Evolutionary conservation across 805 yeast genomes (phyloP).

Genomic region (Spathaspora passalidarum): DNA sequence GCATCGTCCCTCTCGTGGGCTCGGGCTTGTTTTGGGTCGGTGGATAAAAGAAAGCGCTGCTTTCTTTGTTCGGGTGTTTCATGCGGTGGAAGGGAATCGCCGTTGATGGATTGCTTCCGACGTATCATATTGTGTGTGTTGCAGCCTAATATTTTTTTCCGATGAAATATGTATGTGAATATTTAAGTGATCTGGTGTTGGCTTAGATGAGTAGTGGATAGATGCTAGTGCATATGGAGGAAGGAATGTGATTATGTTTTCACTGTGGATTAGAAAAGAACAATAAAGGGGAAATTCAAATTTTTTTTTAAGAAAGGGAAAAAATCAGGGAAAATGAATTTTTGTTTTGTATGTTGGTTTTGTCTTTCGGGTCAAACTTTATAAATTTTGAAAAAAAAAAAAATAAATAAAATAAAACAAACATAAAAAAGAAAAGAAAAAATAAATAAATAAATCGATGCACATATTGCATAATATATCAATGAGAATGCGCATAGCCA

Average conservation of each 20-base stretch:
- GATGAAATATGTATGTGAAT: not conserved
- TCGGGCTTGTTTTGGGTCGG: slow-evolving; percentile 45
- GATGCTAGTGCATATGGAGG: not conserved
- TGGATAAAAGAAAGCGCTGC: slow-evolving; percentile 45
- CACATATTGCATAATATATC: not conserved
- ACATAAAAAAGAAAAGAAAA: not conserved
- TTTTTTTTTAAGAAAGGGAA: not conserved
- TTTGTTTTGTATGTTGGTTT: not conserved
- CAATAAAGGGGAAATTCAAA: not conserved
- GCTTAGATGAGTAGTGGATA: no score
- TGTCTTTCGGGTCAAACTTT: not conserved
- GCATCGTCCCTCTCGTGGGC: slow-evolving; percentile 51
- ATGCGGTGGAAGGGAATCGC: no score
- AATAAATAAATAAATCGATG: not conserved
- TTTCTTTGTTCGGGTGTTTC: slow-evolving; percentile 34
- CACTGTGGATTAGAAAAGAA: not conserved
- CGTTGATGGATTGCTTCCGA: not conserved
- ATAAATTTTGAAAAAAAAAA: not conserved
- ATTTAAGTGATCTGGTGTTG: not conserved
- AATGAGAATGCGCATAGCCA: not conserved
- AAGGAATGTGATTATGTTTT: not conserved
- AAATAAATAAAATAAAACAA: not conserved
- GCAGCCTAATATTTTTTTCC: not conserved
- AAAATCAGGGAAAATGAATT: not conserved
- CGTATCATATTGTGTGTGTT: not conserved